Percentiles rank a stretch among this genome's conserved stretches.
Conservation (phyloP, 2,329 filamentous ascomycete species). For the Monilinia aucupariae region DNA sequence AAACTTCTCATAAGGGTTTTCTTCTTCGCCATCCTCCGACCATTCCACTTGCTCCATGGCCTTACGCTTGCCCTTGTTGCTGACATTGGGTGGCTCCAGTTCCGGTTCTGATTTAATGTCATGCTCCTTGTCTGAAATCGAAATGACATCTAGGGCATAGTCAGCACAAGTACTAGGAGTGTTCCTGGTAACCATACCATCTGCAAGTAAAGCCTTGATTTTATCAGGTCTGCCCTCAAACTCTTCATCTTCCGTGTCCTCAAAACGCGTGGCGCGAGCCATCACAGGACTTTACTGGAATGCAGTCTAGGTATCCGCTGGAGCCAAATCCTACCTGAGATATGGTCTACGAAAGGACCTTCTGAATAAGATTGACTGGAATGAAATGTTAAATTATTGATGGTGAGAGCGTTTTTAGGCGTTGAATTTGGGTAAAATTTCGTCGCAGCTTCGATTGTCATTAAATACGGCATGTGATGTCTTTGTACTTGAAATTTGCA, state of each 20-base stretch:
- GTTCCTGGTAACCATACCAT: background rate
- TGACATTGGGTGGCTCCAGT: conserved; percentile 20
- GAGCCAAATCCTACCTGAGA: background rate
- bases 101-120: conserved; percentile 24
- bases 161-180: conserved; percentile 14
- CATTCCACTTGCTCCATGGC: conserved; percentile 41
- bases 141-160: conserved; percentile 23
- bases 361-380: background rate
- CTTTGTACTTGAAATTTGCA: background rate
- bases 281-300: background rate
- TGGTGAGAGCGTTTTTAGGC: background rate
- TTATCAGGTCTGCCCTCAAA: conserved; percentile 4
- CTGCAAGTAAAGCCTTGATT: background rate
- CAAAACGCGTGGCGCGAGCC: background rate
- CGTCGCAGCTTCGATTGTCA: background rate
- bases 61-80: conserved; percentile 28
- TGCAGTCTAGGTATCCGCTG: background rate
- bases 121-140: conserved; percentile 19
- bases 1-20: conserved; percentile 57
- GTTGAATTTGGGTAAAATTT: background rate
- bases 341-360: background rate
- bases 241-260: background rate
- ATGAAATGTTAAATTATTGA: background rate
- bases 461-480: background rate
- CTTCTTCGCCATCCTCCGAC: conserved; percentile 48